Conservation (phyloP, 441 rosid genomes). For the Jatropha multifida region DNA sequence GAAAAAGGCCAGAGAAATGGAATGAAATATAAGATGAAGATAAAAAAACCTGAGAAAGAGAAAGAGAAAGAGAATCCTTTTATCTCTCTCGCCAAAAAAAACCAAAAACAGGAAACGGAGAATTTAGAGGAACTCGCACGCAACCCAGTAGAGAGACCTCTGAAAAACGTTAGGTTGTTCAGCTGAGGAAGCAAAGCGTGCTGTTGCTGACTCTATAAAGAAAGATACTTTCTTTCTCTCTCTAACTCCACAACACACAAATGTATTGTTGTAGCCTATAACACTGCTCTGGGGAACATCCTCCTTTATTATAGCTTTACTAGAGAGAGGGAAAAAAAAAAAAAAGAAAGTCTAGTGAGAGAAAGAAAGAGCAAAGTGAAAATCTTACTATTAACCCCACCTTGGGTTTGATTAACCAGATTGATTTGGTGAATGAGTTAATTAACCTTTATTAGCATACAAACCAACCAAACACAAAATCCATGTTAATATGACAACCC, state of each 20-base stretch:
- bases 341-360: neutral
- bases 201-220: constrained; percentile 30
- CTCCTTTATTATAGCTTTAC: constrained; percentile 16
- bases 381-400: neutral
- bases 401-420: neutral
- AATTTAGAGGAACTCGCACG: constrained; percentile 47
- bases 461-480: neutral
- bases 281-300: constrained; percentile 24
- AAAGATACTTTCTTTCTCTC: constrained; percentile 8
- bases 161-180: constrained; percentile 44
- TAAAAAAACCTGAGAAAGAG: constrained; percentile 1
- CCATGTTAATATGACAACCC: neutral
- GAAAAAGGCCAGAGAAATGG: neutral
- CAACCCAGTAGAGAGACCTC: constrained; percentile 33
- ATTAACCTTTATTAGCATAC: neutral
- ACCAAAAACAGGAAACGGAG: constrained; percentile 29
- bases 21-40: neutral
- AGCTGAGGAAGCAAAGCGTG: constrained; percentile 62
- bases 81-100: constrained; percentile 18
- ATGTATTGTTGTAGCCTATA: neutral
- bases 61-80: constrained; percentile 29
- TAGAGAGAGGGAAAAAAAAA: neutral
- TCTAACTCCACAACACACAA: constrained; percentile 3
- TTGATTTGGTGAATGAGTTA: neutral
- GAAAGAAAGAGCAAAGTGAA: neutral